A percentile compares a stretch with the other conserved stretches of the same genome.
Conservation (phyloP, 345 rosid species). For the Nasturtium officinale region DNA sequence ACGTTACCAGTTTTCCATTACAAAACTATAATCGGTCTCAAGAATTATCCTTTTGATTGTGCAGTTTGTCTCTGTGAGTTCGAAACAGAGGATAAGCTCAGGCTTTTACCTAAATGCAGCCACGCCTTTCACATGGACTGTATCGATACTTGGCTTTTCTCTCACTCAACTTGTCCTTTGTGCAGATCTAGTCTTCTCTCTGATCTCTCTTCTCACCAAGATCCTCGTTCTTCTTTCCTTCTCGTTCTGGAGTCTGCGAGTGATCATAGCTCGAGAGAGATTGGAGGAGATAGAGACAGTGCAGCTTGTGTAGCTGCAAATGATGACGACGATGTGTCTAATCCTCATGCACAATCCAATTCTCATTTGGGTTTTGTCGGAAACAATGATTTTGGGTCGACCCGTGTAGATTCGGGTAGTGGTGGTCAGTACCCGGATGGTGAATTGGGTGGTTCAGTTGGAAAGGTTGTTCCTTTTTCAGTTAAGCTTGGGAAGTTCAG, state of each 20-base stretch:
- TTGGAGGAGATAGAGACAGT: slow-evolving; percentile 51
- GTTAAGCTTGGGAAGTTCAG: slow-evolving; percentile 83
- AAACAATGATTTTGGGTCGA: slow-evolving; percentile 45
- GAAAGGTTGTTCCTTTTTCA: slow-evolving; percentile 67
- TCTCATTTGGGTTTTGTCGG: slow-evolving; percentile 30
- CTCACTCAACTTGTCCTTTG: slow-evolving; percentile 98
- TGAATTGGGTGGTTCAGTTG: slow-evolving; percentile 51
- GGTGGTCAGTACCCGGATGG: slow-evolving; percentile 43
- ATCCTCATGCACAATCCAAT: slow-evolving; percentile 44
- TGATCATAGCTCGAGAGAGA: slow-evolving; percentile 77
- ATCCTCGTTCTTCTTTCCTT: slow-evolving; percentile 59
- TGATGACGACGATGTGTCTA: slow-evolving; percentile 14
- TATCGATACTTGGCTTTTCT: slow-evolving; percentile 96
- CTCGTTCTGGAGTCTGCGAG: slow-evolving; percentile 90
- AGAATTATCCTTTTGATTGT: slow-evolving; percentile 79
- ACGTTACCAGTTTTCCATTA: slow-evolving; percentile 88
- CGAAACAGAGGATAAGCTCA: slow-evolving; percentile 86
- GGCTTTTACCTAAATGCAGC: slow-evolving; percentile 94
- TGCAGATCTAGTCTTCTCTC: slow-evolving; percentile 78
- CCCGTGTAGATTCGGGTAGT: slow-evolving; percentile 42
- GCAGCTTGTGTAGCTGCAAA: slow-evolving; percentile 29
- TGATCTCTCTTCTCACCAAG: slow-evolving; percentile 61
- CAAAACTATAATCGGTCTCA: slow-evolving; percentile 73
- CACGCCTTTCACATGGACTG: slow-evolving; percentile 99
- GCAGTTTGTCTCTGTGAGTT: slow-evolving; percentile 98